Conservation (phyloP, 2,329 filamentous ascomycete species). For the Boeremia lycopersici region DNA sequence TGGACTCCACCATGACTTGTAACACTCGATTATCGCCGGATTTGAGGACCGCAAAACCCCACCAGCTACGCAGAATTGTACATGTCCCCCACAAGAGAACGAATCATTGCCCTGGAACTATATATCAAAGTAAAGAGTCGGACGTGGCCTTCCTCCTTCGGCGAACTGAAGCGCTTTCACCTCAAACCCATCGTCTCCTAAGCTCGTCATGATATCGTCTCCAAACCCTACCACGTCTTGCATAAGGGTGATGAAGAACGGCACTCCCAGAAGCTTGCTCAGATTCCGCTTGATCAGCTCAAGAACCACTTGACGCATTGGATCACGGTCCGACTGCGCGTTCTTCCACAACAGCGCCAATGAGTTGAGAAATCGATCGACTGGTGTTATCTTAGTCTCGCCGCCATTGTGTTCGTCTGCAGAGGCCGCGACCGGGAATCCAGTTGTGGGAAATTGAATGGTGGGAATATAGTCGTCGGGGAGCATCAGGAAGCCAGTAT, state of each 20-base stretch:
- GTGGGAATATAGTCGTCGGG: background rate
- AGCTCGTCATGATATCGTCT: conserved; percentile 20
- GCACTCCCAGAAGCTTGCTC: conserved; percentile 14
- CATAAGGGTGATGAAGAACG: conserved; percentile 26
- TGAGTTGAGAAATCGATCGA: conserved; percentile 27
- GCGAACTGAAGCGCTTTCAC: conserved; percentile 14
- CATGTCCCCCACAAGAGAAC: too few species aligned
- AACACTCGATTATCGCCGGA: too few species aligned
- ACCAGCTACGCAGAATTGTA: too few species aligned
- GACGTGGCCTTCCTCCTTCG: background rate
- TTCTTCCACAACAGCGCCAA: conserved; percentile 32
- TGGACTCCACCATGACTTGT: too few species aligned
- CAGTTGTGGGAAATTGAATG: background rate
- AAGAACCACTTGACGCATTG: conserved; percentile 22
- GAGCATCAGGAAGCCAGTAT: background rate
- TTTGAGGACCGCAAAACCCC: too few species aligned
- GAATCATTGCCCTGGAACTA: too few species aligned
- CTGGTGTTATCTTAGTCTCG: background rate
- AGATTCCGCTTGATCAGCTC: conserved; percentile 26
- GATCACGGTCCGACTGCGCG: conserved; percentile 19
- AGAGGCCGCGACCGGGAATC: background rate
- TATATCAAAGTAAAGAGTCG: conserved; percentile 2
- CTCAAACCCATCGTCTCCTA: conserved; percentile 29
- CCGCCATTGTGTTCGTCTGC: background rate
- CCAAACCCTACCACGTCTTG: conserved; percentile 21